Evolutionary conservation across 192 early-diverging fungal genomes (phyloP), one percentile per base, ranked within the genome.

Genomic region (Rhizophlyctis rosea): DNA sequence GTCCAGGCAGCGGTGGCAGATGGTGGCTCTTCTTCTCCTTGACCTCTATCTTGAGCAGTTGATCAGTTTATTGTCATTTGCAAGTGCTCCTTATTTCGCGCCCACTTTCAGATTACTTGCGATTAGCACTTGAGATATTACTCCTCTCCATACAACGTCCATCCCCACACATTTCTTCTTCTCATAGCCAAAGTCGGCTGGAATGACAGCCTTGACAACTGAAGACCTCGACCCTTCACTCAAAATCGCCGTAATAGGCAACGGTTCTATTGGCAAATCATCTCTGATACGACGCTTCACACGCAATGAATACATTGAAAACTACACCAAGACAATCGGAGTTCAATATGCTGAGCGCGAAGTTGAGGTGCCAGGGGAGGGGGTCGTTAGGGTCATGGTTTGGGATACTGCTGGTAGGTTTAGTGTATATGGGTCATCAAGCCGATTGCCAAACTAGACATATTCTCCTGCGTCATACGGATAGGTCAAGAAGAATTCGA

Each of bases 331-430:
- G 55, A 69, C 68, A 0, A 69, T 69, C 34, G 68, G 68, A 16
- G 68, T 69, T 16, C 61, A 64, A 18, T 69, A 65, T 34, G 18
- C 54, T 21, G 62, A 69, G 54, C 28, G 25, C 7, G 68, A 69
- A 13, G 2, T 69, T 31, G 55, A 67, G 21, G 47, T 68, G 14
- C 59, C 58, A 16, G 55, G 44, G 23, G 9, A 24, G 23, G 67
- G 60, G n/a, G 29, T 25, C 18, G 60, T 64, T 7, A 7, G 48
- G 53, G 23, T 68, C 24, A 69, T 69, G 68, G 27, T 69, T 18
- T 65, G 68, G 68, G 68, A 69, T 58, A 69, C 68, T 11, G 68
- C 68, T n/a, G 68, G 67, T 68, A 54, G 21, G 50, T 30, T 24
- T 16, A 5, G 13, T 9, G 5, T 23, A 14, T 28, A 9, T 7